Evolutionary conservation across 2,329 filamentous ascomycete genomes (phyloP).

Genomic region (Diaporthe eres): DNA sequence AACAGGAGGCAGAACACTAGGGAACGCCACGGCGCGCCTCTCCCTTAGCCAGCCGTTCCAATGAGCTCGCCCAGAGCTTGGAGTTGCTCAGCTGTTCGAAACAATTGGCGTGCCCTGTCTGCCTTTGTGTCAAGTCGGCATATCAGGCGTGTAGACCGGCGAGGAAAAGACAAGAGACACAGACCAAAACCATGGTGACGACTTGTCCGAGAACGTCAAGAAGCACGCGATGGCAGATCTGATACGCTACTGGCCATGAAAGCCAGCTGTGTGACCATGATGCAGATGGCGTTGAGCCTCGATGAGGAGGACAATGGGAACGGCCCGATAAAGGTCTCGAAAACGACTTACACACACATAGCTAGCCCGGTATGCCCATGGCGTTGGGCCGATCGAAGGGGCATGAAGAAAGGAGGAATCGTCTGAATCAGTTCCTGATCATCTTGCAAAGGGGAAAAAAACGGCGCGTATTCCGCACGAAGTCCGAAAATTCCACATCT

Average conservation of each 20-base stretch:
- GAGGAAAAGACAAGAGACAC: neutral
- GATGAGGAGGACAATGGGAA: slow-evolving; percentile 24
- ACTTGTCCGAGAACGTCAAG: slow-evolving; percentile 18
- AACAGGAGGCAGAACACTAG: slow-evolving; percentile 27
- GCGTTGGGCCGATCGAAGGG: neutral
- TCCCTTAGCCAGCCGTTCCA: slow-evolving; percentile 26
- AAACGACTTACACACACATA: slow-evolving; percentile 21
- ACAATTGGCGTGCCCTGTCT: slow-evolving; percentile 10
- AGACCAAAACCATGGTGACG: neutral
- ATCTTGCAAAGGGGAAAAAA: neutral
- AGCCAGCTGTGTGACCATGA: neutral
- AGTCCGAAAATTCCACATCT: neutral
- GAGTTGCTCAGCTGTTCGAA: slow-evolving; percentile 21
- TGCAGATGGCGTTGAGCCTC: slow-evolving; percentile 17
- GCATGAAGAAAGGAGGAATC: neutral
- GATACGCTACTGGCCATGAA: neutral
- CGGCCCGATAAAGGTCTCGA: slow-evolving; percentile 20
- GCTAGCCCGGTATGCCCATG: neutral
- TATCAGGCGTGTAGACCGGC: neutral
- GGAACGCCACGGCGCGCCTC: slow-evolving; percentile 27
- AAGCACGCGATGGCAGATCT: neutral
- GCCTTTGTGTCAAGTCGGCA: neutral
- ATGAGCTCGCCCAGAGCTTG: slow-evolving; percentile 10
- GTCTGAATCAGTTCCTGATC: slow-evolving; percentile 30
- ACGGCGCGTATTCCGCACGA: slow-evolving; percentile 35